Conservation (phyloP, 495 filamentous ascomycete genomes). For the Penicillium canariense region DNA sequence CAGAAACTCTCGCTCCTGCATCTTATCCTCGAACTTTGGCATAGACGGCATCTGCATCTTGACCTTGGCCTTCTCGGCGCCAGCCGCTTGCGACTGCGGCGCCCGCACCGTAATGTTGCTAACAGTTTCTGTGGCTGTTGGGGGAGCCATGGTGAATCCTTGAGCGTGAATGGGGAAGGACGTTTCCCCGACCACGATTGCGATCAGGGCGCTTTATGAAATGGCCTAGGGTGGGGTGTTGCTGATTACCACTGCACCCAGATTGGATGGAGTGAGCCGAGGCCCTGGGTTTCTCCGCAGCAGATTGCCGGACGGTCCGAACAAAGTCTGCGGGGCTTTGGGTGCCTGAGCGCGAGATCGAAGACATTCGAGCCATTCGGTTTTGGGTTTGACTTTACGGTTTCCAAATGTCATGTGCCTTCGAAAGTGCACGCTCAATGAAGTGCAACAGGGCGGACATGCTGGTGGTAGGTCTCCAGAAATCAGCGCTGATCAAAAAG, state of each 20-base stretch:
- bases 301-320: neutral
- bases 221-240: neutral
- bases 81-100: conserved; percentile 26
- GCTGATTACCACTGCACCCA: conserved; percentile 5
- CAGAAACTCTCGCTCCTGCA: conserved; percentile 61
- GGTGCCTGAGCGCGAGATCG: no score
- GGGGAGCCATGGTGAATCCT: conserved; percentile 28
- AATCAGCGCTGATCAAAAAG: no score
- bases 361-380: neutral
- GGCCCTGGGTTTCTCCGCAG: conserved; percentile 1
- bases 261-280: conserved; percentile 8
- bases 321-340: neutral
- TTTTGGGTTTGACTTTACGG: no score
- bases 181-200: no score
- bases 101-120: conserved; percentile 22
- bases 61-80: conserved; percentile 34
- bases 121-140: conserved; percentile 29
- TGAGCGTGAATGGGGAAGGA: neutral
- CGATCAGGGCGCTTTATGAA: neutral
- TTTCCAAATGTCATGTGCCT: neutral
- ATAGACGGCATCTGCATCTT: conserved; percentile 49
- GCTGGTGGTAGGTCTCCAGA: no score
- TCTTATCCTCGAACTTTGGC: conserved; percentile 58
- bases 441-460: no score
- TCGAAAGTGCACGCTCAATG: neutral